Percentiles rank a stretch among this genome's conserved stretches.
Evolutionary conservation across 768 basidiomycete genomes (phyloP).

Genomic region (Mycena vitilis): DNA sequence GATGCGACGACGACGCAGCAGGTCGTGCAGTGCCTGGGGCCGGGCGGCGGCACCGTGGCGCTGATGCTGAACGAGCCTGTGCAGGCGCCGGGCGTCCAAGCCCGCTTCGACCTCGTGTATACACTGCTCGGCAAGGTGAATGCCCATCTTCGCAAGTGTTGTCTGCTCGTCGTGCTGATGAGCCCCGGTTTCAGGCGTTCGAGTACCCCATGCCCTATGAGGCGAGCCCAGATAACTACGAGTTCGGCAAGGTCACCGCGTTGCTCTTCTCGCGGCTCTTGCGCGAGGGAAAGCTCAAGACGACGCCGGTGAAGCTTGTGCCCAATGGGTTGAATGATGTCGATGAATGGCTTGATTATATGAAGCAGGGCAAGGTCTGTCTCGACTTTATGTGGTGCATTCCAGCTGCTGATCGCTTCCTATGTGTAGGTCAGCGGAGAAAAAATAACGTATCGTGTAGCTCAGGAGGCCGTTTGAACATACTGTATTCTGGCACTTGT

Average conservation of each 20-base stretch:
- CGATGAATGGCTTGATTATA: constrained; percentile 35
- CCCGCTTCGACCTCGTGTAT: constrained; percentile 34
- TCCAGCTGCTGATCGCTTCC: background rate
- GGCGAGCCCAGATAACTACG: constrained; percentile 30
- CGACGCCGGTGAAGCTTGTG: constrained; percentile 33
- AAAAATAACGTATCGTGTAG: constrained; percentile 36
- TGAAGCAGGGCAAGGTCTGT: constrained; percentile 36
- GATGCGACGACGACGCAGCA: constrained; percentile 29
- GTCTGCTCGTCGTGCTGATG: background rate
- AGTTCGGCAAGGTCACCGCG: constrained; percentile 30
- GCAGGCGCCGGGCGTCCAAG: constrained; percentile 12
- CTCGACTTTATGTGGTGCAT: background rate
- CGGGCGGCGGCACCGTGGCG: constrained; percentile 19
- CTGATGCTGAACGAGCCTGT: constrained; percentile 25
- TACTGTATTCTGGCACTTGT: background rate
- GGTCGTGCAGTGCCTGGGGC: constrained; percentile 22
- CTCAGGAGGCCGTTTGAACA: constrained; percentile 2
- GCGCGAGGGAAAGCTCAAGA: constrained; percentile 24
- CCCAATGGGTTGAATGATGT: constrained; percentile 35
- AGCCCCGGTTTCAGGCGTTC: constrained; percentile 7
- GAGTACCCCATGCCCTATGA: constrained; percentile 22
- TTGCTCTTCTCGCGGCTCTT: constrained; percentile 24
- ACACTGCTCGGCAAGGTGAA: constrained; percentile 37
- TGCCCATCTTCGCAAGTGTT: background rate
- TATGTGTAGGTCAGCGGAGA: constrained; percentile 33